Percentiles rank a stretch among this genome's conserved stretches.
These are phyloP conservation scores for Globisporangium takayamanum DNA, from an alignment of 352 stramenopile species.

Conservation along the genomic window DNA sequence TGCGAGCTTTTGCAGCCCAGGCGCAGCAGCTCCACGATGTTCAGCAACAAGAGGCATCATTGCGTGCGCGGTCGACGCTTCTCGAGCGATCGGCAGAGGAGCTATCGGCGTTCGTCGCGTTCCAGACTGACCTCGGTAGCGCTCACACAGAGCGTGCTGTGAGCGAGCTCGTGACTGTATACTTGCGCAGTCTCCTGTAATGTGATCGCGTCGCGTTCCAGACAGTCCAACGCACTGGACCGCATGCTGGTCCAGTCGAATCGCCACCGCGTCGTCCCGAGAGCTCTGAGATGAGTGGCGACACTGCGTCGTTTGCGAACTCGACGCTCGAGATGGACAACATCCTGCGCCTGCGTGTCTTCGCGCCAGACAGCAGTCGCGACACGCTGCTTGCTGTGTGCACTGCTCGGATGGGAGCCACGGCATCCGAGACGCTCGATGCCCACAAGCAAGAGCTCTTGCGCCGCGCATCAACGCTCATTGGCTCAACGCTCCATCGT, in stretches of 20 bases:
- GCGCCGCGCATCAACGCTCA: constrained; percentile 1
- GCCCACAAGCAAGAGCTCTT: constrained; percentile 9
- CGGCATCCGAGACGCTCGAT: background rate
- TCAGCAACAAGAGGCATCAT: background rate
- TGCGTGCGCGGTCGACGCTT: background rate
- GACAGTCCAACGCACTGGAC: background rate
- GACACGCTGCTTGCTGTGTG: constrained; percentile 3
- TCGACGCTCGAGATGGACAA: constrained; percentile 12
- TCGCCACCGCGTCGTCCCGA: no score
- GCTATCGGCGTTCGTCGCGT: constrained; percentile 1
- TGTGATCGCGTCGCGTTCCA: constrained; percentile 5
- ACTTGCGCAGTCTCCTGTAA: constrained; percentile 10
- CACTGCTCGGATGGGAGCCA: constrained; percentile 2
- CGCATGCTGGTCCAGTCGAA: background rate
- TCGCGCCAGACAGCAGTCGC: background rate
- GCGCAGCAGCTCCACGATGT: background rate
- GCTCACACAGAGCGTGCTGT: constrained; percentile 2
- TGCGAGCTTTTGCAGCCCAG: background rate
- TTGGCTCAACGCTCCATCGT: constrained; percentile 2
- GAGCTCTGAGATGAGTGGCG: no score
- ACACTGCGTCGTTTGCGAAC: no score
- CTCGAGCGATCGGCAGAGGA: constrained; percentile 1
- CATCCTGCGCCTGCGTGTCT: constrained; percentile 11
- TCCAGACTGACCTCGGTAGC: background rate
- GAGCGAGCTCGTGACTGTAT: background rate